These are phyloP conservation scores for Endogone sp. DNA, from an alignment of 192 early-diverging fungal genomes.

Conservation along the genomic window DNA sequence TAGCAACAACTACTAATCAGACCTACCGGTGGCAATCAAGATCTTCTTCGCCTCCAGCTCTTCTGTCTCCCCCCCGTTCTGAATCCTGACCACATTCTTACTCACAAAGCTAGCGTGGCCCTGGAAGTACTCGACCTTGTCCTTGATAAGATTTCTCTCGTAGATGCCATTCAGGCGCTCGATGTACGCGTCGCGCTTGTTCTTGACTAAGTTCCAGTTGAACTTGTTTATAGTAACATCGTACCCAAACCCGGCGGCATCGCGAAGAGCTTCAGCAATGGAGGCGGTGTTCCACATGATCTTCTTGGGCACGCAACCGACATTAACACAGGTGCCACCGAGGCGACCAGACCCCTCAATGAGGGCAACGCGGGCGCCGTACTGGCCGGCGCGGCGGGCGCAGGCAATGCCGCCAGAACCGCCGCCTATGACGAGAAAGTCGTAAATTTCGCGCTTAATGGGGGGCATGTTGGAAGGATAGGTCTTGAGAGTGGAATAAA, in stretches of 20 bases:
- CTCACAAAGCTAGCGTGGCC: constrained; percentile 85
- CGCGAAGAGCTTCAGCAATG: constrained; percentile 81
- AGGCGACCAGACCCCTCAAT: constrained; percentile 77
- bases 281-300: constrained; percentile 95
- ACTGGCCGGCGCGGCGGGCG: constrained; percentile 86
- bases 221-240: constrained; percentile 42
- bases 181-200: constrained; percentile 95
- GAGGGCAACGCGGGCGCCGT: constrained; percentile 88
- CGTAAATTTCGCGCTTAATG: constrained; percentile 47
- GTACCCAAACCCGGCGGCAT: constrained; percentile 92
- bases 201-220: constrained; percentile 79
- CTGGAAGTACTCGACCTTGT: constrained; percentile 76
- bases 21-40: constrained; percentile 80
- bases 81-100: constrained; percentile 62
- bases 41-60: constrained; percentile 73
- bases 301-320: constrained; percentile 89
- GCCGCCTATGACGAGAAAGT: constrained; percentile 96
- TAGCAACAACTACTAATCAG: neutral
- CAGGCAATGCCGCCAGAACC: constrained; percentile 90
- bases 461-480: constrained; percentile 7
- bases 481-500: neutral
- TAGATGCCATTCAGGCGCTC: constrained; percentile 97
- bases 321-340: constrained; percentile 93
- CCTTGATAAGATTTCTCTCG: constrained; percentile 83
- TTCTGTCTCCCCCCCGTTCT: constrained; percentile 6